Base-by-base conservation (phyloP, 2,329 filamentous ascomycete species). In the Erysiphe pulchra region DNA sequence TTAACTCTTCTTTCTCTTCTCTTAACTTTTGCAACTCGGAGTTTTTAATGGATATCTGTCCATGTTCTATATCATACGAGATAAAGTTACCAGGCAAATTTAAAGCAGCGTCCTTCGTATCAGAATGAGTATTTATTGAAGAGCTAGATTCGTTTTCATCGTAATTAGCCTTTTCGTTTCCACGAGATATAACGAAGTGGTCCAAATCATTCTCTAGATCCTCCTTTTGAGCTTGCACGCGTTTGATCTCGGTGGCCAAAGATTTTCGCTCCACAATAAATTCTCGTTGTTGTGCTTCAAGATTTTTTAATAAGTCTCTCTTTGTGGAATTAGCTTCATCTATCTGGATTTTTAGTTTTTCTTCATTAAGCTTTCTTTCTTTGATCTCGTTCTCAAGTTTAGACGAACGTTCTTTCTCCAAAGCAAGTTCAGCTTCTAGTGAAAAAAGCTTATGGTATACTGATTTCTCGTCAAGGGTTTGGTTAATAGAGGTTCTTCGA, bases 201-300 rank as follows among this genome's bases (percentile, higher is more conserved):
- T 94, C 86, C 45, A 95, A 73, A 56, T 93, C 86, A 55, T 94
- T 86, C 61, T 98, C 90, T 6, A 80, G 71, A 53, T 95, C 84
- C 57, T 95, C 90, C 0, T 90, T 66, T 45, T 77, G 80, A 46
- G 77, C 68, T 56, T 80, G 86, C 47, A 86, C 70, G 13, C 72
- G 70, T 53, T 76, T 78, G 47, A 90, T 76, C 57, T 95, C 86
- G 14, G 73, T 68, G 53, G 93, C 82, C 0, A 95, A 66, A 10
- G 77, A 80, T 55, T 80, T 83, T 36, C 90, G 75, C 60, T 95
- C 87, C 44, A 77, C 75, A 33, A 80, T 68, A 53, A 93, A 94
- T 56, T 95, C 90, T 24, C 75, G 75, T 60, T 94, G 84, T 51
- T 92, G 73, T 12, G 86, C 79, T 57, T 95, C 85, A 64, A 98